Base-by-base conservation (phyloP, 306 rosid species). In the Quercus ilex region DNA sequence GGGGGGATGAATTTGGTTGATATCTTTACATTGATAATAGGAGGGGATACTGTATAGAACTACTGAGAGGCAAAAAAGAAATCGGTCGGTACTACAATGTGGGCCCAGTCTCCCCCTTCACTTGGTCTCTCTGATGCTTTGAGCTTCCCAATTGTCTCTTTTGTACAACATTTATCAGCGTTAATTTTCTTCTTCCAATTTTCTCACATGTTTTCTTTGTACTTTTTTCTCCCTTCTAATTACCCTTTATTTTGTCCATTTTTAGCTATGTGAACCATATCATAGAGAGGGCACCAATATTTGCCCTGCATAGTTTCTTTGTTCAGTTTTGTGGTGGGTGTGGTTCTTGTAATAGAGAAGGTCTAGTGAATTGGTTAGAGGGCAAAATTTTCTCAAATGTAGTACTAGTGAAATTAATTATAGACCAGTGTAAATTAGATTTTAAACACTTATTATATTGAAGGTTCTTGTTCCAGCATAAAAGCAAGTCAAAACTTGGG, bases 11-110 rank as follows among this genome's bases (percentile, higher is more conserved):
- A 56, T 77, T 78, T 78, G 87, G 79, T 70, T 64, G 76, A 60
- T 70, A 80, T 78, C 79, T 81, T 84, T 77, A 85, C 88, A 55
- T 86, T 25, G 74, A 74, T 74, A 78, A 74, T 77, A 69, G 70
- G 86, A 75, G 87, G 80, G 80, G 74, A 83, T 87, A 78, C 88
- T 89, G 95, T 90, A 89, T 87, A 86, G 89, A 79, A 85, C 83
- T 76, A 71, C 84, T 28, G 71, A 67, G 81, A 71, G 86, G 80
- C 77, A 38, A 78, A 76, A 76, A 77, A 85, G 65, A 77, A 78
- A 83, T 77, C 43, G 78, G 72, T 82, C 62, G 80, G 72, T 77
- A 81, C 80, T 74, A 85, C 82, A 71, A 82, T 81, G 70, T 55
- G 86, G 86, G 83, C 79, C 75, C 53, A 60, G 63, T 74, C 58